Evolutionary conservation across 176 grass and related monocot species (phyloP).

Genomic region (Oryza longistaminata): DNA sequence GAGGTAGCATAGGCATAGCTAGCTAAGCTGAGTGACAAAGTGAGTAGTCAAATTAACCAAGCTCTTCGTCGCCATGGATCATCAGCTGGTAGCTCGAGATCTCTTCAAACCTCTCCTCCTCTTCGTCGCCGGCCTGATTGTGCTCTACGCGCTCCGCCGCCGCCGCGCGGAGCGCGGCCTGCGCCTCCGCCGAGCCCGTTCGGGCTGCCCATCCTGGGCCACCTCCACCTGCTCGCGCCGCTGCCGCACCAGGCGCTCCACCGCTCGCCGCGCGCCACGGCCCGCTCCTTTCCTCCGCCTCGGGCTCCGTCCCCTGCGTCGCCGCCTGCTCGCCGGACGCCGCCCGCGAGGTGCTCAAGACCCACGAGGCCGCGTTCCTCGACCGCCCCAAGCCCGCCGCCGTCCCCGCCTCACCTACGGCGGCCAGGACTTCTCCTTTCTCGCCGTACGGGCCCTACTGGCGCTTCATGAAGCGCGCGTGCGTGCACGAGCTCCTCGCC

Average conservation of each 20-base stretch:
- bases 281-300: constrained; percentile 61
- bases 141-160: constrained; percentile 25
- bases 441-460: constrained; percentile 66
- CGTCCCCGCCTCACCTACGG: constrained; percentile 57
- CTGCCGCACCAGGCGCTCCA: constrained; percentile 73
- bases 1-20: neutral
- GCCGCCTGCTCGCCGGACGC: constrained; percentile 57
- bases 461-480: constrained; percentile 80
- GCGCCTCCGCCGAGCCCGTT: constrained; percentile 54
- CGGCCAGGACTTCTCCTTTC: constrained; percentile 73
- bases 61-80: neutral
- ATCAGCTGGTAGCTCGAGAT: neutral
- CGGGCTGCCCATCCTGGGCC: constrained; percentile 75
- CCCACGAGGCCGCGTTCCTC: constrained; percentile 57
- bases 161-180: neutral
- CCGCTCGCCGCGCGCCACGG: constrained; percentile 48
- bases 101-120: constrained; percentile 21
- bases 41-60: neutral
- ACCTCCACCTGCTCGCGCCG: constrained; percentile 71
- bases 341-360: constrained; percentile 60
- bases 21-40: neutral
- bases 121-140: constrained; percentile 27
- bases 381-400: constrained; percentile 52
- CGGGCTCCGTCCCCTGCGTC: constrained; percentile 61
- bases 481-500: constrained; percentile 62